Evolutionary conservation across 179 eudicot species (phyloP).

Genomic region (Silene noctiflora): DNA sequence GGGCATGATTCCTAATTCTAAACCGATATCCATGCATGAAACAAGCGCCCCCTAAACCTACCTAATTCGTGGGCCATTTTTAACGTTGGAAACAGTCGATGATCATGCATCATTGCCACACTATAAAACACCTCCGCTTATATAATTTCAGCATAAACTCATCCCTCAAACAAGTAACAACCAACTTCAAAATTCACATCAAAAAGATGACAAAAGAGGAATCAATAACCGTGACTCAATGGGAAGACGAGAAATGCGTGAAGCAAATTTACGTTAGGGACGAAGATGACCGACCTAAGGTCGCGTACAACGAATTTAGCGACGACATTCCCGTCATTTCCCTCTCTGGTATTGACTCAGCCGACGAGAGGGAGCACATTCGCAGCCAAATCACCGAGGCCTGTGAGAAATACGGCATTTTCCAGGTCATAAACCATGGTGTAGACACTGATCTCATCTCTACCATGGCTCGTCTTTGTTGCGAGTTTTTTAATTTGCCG

Average conservation of each 20-base stretch:
- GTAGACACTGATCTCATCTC: conserved; percentile 32
- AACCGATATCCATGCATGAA: too few species aligned
- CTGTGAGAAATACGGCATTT: conserved; percentile 63
- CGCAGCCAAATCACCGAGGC: conserved; percentile 48
- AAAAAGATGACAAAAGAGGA: neutral
- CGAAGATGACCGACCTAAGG: conserved; percentile 69
- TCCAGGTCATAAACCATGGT: conserved; percentile 62
- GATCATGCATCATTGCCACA: too few species aligned
- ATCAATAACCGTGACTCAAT: neutral
- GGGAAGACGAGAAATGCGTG: neutral
- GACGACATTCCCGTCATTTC: conserved; percentile 66
- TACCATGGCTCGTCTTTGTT: conserved; percentile 44
- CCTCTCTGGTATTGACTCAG: conserved; percentile 44
- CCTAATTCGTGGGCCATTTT: too few species aligned
- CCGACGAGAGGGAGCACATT: conserved; percentile 26
- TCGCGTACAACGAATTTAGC: conserved; percentile 63
- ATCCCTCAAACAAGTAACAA: too few species aligned
- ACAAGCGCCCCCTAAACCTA: too few species aligned
- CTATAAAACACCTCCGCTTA: too few species aligned
- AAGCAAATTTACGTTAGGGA: conserved; percentile 22
- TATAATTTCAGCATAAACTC: too few species aligned
- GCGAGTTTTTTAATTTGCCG: conserved; percentile 50
- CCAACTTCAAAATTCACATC: too few species aligned
- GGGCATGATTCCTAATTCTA: too few species aligned
- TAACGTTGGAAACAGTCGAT: too few species aligned